Conservation (phyloP, 768 basidiomycete genomes). For the Suillus luteus region DNA sequence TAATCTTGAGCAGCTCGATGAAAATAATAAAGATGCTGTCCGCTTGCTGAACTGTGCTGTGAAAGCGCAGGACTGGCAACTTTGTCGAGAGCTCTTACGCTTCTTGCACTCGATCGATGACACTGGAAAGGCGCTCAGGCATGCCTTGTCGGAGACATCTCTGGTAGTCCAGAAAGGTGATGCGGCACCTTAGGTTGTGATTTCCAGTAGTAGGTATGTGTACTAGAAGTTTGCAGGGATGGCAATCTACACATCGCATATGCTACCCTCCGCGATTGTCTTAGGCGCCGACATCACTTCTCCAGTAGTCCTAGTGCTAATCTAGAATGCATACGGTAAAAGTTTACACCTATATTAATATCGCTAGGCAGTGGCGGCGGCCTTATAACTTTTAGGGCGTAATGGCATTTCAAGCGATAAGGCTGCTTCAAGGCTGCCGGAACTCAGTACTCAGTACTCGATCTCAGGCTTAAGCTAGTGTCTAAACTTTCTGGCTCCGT, state of each 20-base stretch:
- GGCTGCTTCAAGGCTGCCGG: neutral
- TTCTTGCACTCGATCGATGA: constrained; percentile 94
- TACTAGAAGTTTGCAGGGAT: neutral
- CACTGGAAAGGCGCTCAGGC: constrained; percentile 67
- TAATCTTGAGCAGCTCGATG: constrained; percentile 87
- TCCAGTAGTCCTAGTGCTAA: neutral
- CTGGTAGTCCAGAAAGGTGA: constrained; percentile 21
- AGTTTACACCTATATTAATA: too few relatives aligned
- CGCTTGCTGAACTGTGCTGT: constrained; percentile 78
- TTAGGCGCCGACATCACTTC: neutral
- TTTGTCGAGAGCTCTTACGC: constrained; percentile 89
- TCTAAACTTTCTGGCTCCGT: neutral
- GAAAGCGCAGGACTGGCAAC: constrained; percentile 79
- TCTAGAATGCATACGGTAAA: neutral
- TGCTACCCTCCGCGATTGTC: neutral
- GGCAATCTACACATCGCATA: neutral
- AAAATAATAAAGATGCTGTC: constrained; percentile 74
- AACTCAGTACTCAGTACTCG: neutral
- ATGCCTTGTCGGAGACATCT: constrained; percentile 58
- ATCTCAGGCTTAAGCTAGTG: neutral
- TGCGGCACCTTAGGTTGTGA: constrained; percentile 4
- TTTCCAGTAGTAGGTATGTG: neutral
- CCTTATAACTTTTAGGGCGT: too few relatives aligned
- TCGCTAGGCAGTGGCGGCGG: too few relatives aligned
- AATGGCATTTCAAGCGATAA: neutral